These are phyloP conservation scores for Podaxis sp. DNA, from an alignment of 768 basidiomycete genomes.

Conservation along the genomic window DNA sequence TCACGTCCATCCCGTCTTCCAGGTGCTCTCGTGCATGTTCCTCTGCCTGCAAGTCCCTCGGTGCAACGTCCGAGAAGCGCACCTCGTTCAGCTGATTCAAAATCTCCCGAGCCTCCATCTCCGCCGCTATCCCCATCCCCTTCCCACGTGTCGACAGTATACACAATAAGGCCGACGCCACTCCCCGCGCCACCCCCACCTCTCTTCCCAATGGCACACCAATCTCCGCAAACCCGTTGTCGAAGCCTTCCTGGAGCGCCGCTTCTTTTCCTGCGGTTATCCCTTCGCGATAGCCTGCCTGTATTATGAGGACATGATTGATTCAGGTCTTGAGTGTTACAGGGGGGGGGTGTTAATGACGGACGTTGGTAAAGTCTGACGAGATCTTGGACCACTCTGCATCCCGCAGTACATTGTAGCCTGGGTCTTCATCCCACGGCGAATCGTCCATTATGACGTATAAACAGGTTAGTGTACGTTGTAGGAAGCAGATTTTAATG, in stretches of 20 bases:
- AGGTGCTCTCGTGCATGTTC: constrained; percentile 71
- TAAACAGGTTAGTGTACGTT: not conserved
- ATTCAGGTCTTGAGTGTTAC: not conserved
- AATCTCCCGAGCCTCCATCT: constrained; percentile 49
- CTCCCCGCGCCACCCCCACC: constrained; percentile 77
- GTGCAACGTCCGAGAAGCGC: constrained; percentile 70
- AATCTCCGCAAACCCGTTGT: constrained; percentile 72
- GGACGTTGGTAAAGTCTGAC: constrained; percentile 69
- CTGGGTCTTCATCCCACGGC: constrained; percentile 58
- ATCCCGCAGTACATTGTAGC: constrained; percentile 35
- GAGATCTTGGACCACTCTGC: constrained; percentile 71
- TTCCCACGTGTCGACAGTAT: constrained; percentile 41
- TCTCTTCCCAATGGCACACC: constrained; percentile 77
- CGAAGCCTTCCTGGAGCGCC: constrained; percentile 87
- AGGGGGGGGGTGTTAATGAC: constrained; percentile 14
- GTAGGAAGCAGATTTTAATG: not conserved
- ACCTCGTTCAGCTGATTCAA: constrained; percentile 55
- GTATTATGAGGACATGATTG: constrained; percentile 6
- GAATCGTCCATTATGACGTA: constrained; percentile 35
- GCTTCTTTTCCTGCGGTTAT: constrained; percentile 90
- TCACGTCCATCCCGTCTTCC: constrained; percentile 32
- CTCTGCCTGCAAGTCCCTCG: constrained; percentile 76
- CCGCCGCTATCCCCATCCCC: constrained; percentile 14
- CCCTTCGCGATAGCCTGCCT: constrained; percentile 97
- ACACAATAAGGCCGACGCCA: constrained; percentile 59